Conservation (phyloP, 1,139 yeast genomes). For the Pichia sp. region DNA sequence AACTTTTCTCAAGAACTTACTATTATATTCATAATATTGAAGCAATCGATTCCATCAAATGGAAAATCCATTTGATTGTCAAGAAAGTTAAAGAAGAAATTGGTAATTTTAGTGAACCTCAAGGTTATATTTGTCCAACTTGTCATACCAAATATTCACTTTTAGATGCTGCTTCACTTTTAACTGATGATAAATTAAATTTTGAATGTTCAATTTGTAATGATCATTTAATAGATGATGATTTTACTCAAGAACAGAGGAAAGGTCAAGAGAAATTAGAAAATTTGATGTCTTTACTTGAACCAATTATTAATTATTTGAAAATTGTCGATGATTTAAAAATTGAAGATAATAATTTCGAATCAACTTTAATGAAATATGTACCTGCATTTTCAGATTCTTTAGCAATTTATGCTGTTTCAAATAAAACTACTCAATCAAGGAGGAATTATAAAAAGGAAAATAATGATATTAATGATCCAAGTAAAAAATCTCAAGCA, state of each 20-base stretch:
- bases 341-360: conserved; percentile 85
- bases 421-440: conserved; percentile 32
- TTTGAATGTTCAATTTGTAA: conserved; percentile 85
- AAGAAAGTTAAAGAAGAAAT: conserved; percentile 73
- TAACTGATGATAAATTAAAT: conserved; percentile 71
- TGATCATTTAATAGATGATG: conserved; percentile 74
- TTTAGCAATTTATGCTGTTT: conserved; percentile 52
- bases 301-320: conserved; percentile 76
- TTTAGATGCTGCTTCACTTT: conserved; percentile 75
- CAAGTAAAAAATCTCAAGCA: conserved; percentile 46
- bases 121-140: conserved; percentile 85
- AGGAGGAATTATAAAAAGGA: conserved; percentile 23
- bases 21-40: conserved; percentile 85
- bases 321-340: conserved; percentile 80
- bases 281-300: conserved; percentile 78
- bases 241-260: conserved; percentile 74
- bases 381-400: conserved; percentile 78
- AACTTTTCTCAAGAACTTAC: conserved; percentile 69
- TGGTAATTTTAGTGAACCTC: conserved; percentile 79
- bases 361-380: conserved; percentile 66
- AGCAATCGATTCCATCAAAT: conserved; percentile 90
- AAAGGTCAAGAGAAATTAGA: conserved; percentile 79
- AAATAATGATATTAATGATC: conserved; percentile 19
- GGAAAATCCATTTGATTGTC: conserved; percentile 90
- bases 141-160: conserved; percentile 79